Evolutionary conservation across 1,284 basidiomycete species (phyloP).

Genomic region (Ganoderma lingzhi): DNA sequence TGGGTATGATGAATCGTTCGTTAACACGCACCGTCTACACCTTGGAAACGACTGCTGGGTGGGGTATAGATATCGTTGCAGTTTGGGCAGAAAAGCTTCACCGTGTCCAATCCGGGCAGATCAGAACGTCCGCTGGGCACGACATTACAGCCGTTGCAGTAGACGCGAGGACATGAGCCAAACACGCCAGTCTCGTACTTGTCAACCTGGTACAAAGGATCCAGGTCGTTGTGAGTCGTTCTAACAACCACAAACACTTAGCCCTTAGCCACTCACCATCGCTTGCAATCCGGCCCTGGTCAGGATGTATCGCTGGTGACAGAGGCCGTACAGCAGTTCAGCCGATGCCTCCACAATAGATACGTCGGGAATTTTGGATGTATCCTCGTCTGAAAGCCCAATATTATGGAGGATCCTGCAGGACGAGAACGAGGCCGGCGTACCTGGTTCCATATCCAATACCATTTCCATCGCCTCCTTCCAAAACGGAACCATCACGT

Average conservation of each 20-base stretch:
- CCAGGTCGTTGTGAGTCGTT: slow-evolving; percentile 15
- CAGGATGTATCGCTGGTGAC: slow-evolving; percentile 97
- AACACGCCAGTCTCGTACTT: slow-evolving; percentile 96
- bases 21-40: slow-evolving; percentile 84
- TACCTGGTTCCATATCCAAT: slow-evolving; percentile 98
- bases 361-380: slow-evolving; percentile 91
- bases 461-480: slow-evolving; percentile 99
- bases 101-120: slow-evolving; percentile 97
- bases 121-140: slow-evolving; percentile 97
- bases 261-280: slow-evolving; percentile 74
- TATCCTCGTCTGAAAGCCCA: slow-evolving; percentile 80
- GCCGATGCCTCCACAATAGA: slow-evolving; percentile 98
- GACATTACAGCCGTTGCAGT: slow-evolving; percentile 90
- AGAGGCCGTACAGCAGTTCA: slow-evolving; percentile 96
- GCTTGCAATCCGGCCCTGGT: slow-evolving; percentile 93
- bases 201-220: slow-evolving; percentile 70
- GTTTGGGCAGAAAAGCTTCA: slow-evolving; percentile 98
- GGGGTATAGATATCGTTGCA: slow-evolving; percentile 98
- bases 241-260: slow-evolving; percentile 27
- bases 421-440: slow-evolving; percentile 38
- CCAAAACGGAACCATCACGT: slow-evolving; percentile 97
- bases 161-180: slow-evolving; percentile 95
- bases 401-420: not conserved
- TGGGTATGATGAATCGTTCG: not conserved
- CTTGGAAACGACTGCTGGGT: slow-evolving; percentile 94